phyloP scores from a whole-genome alignment of 306 rosid genomes.

The Lathyrus oleraceus region DNA sequence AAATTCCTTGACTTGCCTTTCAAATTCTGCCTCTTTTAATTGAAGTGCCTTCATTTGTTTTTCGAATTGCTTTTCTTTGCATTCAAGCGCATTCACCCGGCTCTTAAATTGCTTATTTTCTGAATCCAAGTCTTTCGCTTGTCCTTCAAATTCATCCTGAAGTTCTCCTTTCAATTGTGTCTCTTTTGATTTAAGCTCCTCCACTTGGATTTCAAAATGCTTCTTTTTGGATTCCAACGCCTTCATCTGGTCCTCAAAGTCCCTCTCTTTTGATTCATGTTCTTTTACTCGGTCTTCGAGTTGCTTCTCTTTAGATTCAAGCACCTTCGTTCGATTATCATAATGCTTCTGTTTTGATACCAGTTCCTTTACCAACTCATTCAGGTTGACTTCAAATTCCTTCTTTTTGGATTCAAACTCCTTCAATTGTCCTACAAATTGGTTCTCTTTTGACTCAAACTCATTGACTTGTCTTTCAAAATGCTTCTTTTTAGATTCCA shows the following conservation, averaged over 20 bases:
- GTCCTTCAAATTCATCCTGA: neutral
- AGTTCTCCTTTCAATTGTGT: neutral
- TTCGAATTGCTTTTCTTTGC: neutral
- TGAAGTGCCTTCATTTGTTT: neutral
- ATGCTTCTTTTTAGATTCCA: slow-evolving; percentile 7
- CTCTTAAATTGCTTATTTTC: neutral
- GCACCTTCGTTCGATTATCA: neutral
- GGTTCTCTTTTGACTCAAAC: slow-evolving; percentile 26
- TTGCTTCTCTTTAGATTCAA: neutral
- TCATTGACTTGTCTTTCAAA: slow-evolving; percentile 21
- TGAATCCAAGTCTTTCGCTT: neutral
- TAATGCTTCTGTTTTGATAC: neutral
- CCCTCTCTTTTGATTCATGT: neutral
- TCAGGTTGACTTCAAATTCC: slow-evolving; percentile 26
- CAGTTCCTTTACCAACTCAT: neutral
- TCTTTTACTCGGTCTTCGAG: neutral
- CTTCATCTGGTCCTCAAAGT: neutral
- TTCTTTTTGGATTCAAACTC: slow-evolving; percentile 1
- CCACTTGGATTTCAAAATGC: neutral
- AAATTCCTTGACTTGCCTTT: slow-evolving; percentile 21
- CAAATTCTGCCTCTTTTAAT: neutral
- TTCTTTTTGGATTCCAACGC: neutral
- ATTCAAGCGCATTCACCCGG: neutral
- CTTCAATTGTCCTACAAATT: neutral
- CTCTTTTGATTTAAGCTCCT: neutral